These are phyloP conservation scores for Ustilaginoidea virens DNA, from an alignment of 2,329 filamentous ascomycete species.

Conservation along the genomic window DNA sequence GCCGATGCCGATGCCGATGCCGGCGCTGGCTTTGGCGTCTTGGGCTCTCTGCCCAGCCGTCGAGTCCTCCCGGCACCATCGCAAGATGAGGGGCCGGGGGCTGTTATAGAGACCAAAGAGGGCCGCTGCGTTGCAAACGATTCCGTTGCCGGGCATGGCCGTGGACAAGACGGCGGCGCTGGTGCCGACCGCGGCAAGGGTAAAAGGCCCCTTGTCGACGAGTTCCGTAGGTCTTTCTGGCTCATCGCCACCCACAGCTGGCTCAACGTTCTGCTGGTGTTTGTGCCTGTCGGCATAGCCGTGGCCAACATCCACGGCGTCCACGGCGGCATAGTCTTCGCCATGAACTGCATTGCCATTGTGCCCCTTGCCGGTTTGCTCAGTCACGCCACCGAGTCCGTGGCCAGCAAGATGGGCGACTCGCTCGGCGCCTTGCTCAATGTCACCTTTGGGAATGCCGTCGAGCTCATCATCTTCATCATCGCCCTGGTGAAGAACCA, in stretches of 20 bases:
- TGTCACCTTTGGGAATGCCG: constrained; percentile 65
- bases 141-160: neutral
- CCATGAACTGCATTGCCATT: constrained; percentile 61
- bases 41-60: constrained; percentile 11
- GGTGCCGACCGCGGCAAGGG: constrained; percentile 9
- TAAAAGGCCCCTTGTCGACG: constrained; percentile 27
- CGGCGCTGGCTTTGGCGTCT: constrained; percentile 10
- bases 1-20: too few species aligned
- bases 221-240: constrained; percentile 33
- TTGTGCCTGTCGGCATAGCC: constrained; percentile 64
- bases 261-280: constrained; percentile 62
- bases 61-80: constrained; percentile 23
- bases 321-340: constrained; percentile 50
- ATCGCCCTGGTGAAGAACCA: constrained; percentile 33
- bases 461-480: constrained; percentile 61
- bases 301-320: constrained; percentile 37
- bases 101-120: constrained; percentile 31
- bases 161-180: neutral
- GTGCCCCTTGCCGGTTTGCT: constrained; percentile 59
- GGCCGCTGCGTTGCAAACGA: constrained; percentile 5
- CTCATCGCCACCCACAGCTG: constrained; percentile 57
- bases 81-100: constrained; percentile 38
- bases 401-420: constrained; percentile 57
- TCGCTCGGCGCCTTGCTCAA: constrained; percentile 59
- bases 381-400: constrained; percentile 59